Conservation (phyloP, 352 stramenopile species). For the Globisporangium canariense region DNA sequence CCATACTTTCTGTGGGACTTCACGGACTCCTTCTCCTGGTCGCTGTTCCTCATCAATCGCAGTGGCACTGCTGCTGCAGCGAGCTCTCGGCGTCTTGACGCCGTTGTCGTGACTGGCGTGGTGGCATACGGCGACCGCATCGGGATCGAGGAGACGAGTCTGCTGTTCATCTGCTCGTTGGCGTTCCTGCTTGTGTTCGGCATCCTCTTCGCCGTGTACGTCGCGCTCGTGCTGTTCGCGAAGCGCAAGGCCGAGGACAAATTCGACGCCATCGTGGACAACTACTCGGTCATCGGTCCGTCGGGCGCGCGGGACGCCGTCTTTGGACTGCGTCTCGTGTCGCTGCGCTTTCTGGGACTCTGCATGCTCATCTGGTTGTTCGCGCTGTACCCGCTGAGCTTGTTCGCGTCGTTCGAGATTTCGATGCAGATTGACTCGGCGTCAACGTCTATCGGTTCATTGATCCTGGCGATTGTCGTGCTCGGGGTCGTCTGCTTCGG, state of each 20-base stretch:
- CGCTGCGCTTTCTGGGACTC: slow-evolving; percentile 55
- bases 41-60: slow-evolving; percentile 46
- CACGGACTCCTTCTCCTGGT: slow-evolving; percentile 70
- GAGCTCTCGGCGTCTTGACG: slow-evolving; percentile 38
- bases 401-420: slow-evolving; percentile 65
- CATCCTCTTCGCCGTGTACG: slow-evolving; percentile 34
- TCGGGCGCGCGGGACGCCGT: slow-evolving; percentile 14
- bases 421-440: slow-evolving; percentile 54
- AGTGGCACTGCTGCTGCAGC: slow-evolving; percentile 5
- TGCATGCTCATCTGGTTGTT: slow-evolving; percentile 66
- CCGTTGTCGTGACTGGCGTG: slow-evolving; percentile 47
- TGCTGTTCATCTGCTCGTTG: slow-evolving; percentile 34
- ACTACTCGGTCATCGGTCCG: slow-evolving; percentile 25
- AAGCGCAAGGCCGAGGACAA: slow-evolving; percentile 58
- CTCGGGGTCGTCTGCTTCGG: slow-evolving; percentile 44
- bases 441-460: slow-evolving; percentile 19
- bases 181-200: slow-evolving; percentile 44
- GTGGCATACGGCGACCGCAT: slow-evolving; percentile 59
- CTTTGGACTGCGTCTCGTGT: slow-evolving; percentile 50
- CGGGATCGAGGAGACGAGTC: slow-evolving; percentile 38
- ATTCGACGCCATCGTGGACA: slow-evolving; percentile 33
- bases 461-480: slow-evolving; percentile 39
- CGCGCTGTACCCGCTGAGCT: slow-evolving; percentile 52
- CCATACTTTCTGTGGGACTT: slow-evolving; percentile 70
- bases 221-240: slow-evolving; percentile 47